Evolutionary conservation across 148 eudicot species (phyloP), one percentile per base, ranked within the genome.

Genomic region (Limonium bicolor): DNA sequence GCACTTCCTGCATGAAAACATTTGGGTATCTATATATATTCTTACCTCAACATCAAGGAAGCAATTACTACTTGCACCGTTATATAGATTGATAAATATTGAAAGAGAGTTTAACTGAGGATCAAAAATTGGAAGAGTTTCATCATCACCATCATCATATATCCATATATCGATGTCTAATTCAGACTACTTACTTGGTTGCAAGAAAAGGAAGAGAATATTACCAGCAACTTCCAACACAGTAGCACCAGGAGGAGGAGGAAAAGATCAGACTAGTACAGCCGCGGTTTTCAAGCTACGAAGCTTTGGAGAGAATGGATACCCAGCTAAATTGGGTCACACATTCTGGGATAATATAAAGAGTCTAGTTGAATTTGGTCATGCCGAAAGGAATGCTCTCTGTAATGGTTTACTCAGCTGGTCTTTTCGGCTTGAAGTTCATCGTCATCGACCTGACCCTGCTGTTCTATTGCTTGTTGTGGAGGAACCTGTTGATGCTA

Each of bases 381-480:
- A 69, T 42, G 48, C 65, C 36, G 95, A 85, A 56, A 68, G 52
- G 46, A 66, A n/a, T 37, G 30, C 49, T 25, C 18, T 62, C 31
- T 51, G 48, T 10, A 61, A 70, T 22, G 67, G 73, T 19, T 63
- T 71, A 74, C 67, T 69, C 34, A 39, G 70, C 30, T 85, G 99
- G 95, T 85, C 95, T 0, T 90, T 92, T 59, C 82, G 73, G 47
- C 80, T 92, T 0, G 76, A 92, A 67, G 78, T 85, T 24, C 77
- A 77, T 35, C 80, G 82, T 2, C 74, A 85, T n/a, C 77, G 78
- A 25, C 68, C 92, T 6, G 58, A 64, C 15, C 82, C 76, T 11
- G 54, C 57, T 0, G 60, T 92, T 8, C 65, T 76, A 54, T 50
- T 92, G 14, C 67, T 80, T n/a, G 64, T 92, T 9, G 75, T 92